A percentile compares a stretch with the other conserved stretches of the same genome.
Evolutionary conservation across 2,329 filamentous ascomycete genomes (phyloP).

Genomic region (Exophiala oligosperma): DNA sequence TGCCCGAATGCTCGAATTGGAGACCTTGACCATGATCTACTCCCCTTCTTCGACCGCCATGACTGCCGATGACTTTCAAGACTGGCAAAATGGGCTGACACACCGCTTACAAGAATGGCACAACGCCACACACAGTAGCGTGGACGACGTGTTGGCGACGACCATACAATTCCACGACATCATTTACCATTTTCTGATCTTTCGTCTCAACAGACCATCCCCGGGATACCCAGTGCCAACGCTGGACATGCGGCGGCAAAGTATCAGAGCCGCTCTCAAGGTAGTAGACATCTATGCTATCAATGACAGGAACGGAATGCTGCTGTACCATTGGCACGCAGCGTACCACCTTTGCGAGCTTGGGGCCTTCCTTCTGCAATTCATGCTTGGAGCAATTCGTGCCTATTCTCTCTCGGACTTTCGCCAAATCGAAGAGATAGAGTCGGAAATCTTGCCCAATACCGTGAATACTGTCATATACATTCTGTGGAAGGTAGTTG

Average conservation of each 20-base stretch:
- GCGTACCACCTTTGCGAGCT: not conserved
- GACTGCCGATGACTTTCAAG: too few relatives aligned
- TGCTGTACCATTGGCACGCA: not conserved
- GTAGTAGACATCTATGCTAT: not conserved
- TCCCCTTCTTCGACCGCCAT: not conserved
- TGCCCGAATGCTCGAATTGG: not conserved
- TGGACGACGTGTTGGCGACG: not conserved
- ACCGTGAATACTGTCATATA: too few relatives aligned
- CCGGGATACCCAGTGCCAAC: not conserved
- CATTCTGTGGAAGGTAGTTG: not conserved
- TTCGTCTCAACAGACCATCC: conserved; percentile 1
- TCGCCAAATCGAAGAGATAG: too few relatives aligned
- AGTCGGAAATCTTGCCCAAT: too few relatives aligned
- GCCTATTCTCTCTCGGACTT: not conserved
- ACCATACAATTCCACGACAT: conserved; percentile 4
- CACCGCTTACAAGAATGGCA: too few relatives aligned
- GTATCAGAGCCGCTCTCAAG: not conserved
- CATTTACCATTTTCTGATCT: conserved; percentile 1
- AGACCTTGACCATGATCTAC: not conserved
- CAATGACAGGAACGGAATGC: not conserved
- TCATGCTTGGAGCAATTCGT: not conserved
- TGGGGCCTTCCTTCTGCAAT: not conserved
- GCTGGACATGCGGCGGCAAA: not conserved
- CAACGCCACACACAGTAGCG: not conserved
- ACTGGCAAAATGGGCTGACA: too few relatives aligned